phyloP scores from a whole-genome alignment of 2,329 filamentous ascomycete genomes.

The Nemania sp. region DNA sequence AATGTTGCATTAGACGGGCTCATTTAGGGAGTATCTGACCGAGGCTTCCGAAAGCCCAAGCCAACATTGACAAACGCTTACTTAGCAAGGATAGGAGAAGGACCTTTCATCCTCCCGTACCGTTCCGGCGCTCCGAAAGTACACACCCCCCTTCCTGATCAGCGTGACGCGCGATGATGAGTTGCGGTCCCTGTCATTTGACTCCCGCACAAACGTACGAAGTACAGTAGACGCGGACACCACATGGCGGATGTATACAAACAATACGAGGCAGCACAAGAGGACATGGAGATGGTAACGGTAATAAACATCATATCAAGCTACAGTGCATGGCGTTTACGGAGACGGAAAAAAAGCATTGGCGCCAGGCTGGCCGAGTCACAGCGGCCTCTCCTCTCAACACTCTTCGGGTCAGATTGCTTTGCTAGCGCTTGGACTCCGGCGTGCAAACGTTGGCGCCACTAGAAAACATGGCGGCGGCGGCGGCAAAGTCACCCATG shows the following conservation, averaged over 20 bases:
- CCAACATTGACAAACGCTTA: not conserved
- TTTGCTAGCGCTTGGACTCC: not conserved
- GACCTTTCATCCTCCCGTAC: slow-evolving; percentile 13
- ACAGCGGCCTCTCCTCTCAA: not conserved
- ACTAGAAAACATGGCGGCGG: not conserved
- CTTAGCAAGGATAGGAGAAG: not conserved
- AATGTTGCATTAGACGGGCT: slow-evolving; percentile 1
- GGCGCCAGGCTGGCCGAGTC: not conserved
- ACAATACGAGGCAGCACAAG: no score
- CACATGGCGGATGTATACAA: no score
- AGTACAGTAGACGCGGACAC: not conserved
- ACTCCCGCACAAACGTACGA: not conserved
- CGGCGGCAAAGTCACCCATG: slow-evolving; percentile 11
- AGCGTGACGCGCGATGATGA: not conserved
- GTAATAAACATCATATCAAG: no score
- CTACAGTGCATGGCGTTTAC: no score
- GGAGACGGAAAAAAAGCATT: no score
- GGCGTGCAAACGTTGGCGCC: not conserved
- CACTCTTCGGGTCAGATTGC: not conserved
- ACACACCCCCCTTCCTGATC: slow-evolving; percentile 14
- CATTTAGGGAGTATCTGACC: not conserved
- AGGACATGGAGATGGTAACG: no score
- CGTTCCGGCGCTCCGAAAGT: slow-evolving; percentile 22
- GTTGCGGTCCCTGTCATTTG: not conserved
- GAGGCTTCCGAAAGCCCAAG: slow-evolving; percentile 12